Evolutionary conservation across 805 yeast genomes (phyloP).

Genomic region (Ogataea sp.): DNA sequence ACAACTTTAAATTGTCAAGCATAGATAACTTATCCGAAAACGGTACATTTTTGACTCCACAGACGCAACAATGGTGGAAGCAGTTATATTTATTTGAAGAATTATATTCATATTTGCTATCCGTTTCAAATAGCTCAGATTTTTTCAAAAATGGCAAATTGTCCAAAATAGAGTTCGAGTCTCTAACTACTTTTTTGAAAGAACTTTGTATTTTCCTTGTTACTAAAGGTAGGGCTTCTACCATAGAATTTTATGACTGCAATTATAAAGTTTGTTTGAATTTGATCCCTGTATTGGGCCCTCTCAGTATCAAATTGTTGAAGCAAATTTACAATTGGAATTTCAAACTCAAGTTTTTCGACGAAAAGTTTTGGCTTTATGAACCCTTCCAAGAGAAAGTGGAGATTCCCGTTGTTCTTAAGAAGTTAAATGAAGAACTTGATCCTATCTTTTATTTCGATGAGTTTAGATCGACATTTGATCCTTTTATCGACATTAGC

Average conservation of each 20-base stretch:
- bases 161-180: conserved; percentile 26
- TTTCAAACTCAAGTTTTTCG: conserved; percentile 48
- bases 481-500: neutral
- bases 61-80: conserved; percentile 22
- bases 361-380: conserved; percentile 46
- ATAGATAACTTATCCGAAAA: conserved; percentile 11
- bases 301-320: conserved; percentile 41
- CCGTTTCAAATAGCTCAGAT: conserved; percentile 60
- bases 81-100: conserved; percentile 48
- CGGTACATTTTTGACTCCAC: conserved; percentile 9
- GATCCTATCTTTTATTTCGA: no score
- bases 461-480: neutral
- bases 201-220: conserved; percentile 36
- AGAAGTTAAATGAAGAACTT: no score
- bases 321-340: conserved; percentile 62
- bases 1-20: conserved; percentile 10
- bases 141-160: conserved; percentile 37
- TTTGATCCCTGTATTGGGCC: conserved; percentile 10
- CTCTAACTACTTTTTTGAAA: conserved; percentile 41
- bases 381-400: conserved; percentile 1
- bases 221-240: conserved; percentile 10
- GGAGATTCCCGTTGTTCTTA: no score
- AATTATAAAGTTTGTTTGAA: conserved; percentile 3
- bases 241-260: neutral
- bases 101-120: conserved; percentile 56